Base-by-base conservation (phyloP, 2,329 filamentous ascomycete genomes). In the Aureobasidium sp. region DNA sequence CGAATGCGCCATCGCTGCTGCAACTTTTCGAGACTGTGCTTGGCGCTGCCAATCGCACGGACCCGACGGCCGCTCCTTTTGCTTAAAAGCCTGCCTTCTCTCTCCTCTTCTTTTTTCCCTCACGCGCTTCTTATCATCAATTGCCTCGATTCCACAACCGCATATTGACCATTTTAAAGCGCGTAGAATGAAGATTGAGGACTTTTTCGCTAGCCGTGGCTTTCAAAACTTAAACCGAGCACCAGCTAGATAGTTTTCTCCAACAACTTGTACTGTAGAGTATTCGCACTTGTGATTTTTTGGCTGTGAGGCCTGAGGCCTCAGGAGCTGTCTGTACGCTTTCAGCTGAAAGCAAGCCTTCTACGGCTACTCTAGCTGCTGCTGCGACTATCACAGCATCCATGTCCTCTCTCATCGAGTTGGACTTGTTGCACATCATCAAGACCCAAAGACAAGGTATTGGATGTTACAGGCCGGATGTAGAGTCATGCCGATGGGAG, bases 201-300 rank as follows among this genome's bases (percentile, higher is more conserved):
- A 88, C 88, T 59, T 90, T 91, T 91, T 96, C 92, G 92, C 92
- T 97, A 97, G 89, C 91, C 85, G 89, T 87, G 87, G 89, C 90
- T 91, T 89, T 84, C 78, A 77, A 73, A 74, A 72, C 21, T 64
- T 77, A 48, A 48, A 30, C 75, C 85, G 90, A 89, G 87, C 89
- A 82, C 86, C 88, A 83, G 91, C 93, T 96, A 96, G 91, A 96
- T 96, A 96, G 91, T 84, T 85, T 30, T 47, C 16, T 50, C 27
- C 30, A 30, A 39, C 15, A 59, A 30, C n/a, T 48, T 21, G 21
- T 21, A 21, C 21, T 21, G 21, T 21, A 21, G 21, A 21, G 11
- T 16, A 39, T 37, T 15, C 32, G n/a, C 30, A 39, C 42, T 4
- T 27, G 50, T 54, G 25, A 54, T 42, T 25, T 54, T 30, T 50